Conservation (phyloP, 805 yeast species). For the Maudiozyma saulgeensis region DNA sequence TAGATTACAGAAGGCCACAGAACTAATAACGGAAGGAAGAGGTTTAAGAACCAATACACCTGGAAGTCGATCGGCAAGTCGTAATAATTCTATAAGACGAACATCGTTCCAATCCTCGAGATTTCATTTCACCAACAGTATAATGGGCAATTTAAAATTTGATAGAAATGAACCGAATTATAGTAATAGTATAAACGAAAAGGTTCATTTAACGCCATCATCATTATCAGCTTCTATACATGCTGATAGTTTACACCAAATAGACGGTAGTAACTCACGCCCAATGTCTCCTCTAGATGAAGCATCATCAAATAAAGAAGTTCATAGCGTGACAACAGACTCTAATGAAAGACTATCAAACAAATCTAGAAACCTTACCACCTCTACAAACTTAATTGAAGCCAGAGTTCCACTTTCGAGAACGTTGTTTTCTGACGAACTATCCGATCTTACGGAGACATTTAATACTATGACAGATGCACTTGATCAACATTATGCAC, state of each 20-base stretch:
- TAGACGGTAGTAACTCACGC: background rate
- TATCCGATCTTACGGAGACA: constrained; percentile 78
- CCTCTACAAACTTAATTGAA: constrained; percentile 29
- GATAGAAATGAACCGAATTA: background rate
- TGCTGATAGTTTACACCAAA: background rate
- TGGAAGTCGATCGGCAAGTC: constrained; percentile 13
- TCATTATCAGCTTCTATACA: background rate
- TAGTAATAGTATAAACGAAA: background rate
- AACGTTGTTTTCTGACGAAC: constrained; percentile 65
- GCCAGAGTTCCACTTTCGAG: constrained; percentile 39
- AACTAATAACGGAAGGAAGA: constrained; percentile 37
- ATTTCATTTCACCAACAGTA: background rate
- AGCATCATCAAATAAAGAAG: background rate
- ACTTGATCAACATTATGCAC: constrained; percentile 71
- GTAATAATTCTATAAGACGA: constrained; percentile 14
- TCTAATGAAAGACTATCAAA: constrained; percentile 8
- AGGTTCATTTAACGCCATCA: background rate
- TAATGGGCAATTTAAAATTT: background rate
- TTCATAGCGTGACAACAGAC: constrained; percentile 1
- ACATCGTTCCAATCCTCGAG: constrained; percentile 4
- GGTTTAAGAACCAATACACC: constrained; percentile 28
- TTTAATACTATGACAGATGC: constrained; percentile 89
- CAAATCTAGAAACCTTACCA: constrained; percentile 15
- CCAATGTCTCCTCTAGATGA: background rate
- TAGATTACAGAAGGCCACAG: constrained; percentile 73